Conservation (phyloP, 352 stramenopile species). For the Pythium sukuiense region DNA sequence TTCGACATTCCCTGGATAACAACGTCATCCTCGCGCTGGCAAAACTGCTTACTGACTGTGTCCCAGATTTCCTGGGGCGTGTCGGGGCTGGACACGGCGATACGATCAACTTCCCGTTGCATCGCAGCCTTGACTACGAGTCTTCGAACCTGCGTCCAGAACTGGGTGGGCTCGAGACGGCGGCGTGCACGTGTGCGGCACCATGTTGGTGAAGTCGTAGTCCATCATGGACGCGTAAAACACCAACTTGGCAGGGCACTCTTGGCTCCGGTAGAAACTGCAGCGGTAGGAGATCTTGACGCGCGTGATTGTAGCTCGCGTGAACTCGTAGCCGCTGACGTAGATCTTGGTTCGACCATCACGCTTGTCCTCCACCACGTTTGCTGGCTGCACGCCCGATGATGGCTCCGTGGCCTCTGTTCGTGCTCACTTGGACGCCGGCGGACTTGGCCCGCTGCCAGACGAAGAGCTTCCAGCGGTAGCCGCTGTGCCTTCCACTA, state of each 20-base stretch:
- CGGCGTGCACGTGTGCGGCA: conserved; percentile 12
- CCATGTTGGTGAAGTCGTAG: conserved; percentile 10
- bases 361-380: neutral
- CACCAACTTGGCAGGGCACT: neutral
- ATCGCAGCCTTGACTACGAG: neutral
- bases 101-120: neutral
- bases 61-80: conserved; percentile 6
- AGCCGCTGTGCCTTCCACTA: no score
- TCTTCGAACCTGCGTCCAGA: neutral
- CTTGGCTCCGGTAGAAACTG: conserved; percentile 13
- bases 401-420: neutral
- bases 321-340: conserved; percentile 6
- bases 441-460: neutral
- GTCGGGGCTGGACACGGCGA: neutral
- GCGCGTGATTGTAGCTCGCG: conserved; percentile 1
- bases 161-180: no score
- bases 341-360: conserved; percentile 15
- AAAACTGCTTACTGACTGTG: neutral
- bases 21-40: neutral
- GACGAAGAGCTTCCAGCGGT: neutral
- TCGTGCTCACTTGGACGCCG: neutral
- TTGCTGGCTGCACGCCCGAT: neutral
- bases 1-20: conserved; percentile 1
- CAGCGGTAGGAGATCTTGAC: conserved; percentile 15
- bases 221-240: conserved; percentile 13